Evolutionary conservation across 108 stramenopile species (phyloP), one percentile per base, ranked within the genome.

Genomic region (Pelagomonas calceolata): DNA sequence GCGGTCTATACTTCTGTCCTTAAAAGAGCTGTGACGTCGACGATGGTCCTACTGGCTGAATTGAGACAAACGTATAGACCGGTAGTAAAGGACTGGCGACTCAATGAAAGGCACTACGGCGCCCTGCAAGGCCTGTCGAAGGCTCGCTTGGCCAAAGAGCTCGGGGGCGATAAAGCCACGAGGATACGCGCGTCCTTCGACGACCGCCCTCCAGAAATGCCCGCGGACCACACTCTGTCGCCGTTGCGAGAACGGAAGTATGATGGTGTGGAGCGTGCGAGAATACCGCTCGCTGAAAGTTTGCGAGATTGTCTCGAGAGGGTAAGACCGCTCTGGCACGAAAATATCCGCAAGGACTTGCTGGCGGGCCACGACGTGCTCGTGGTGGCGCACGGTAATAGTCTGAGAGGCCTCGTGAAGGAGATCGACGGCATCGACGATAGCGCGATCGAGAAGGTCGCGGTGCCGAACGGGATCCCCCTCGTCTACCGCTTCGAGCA

Each of bases 61-160:
- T 67, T 94, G 68, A 86, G 90, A 66, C 82, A 89, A 81, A 87
- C 92, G 10, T 89, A 94, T 81, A 75, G 91, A 30, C 96, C 96
- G 14, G 90, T 93, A 14, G 89, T 90, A 71, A 91, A 92, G 75
- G 82, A 83, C 63, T 97, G 94, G 94, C 86, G 94, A 35, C 80
- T 97, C 36, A 95, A 97, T 75, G 95, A 96, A 73, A 80, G 95
- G 32, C 88, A 87, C 81, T 97, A 97, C 75, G 96, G 96, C 30
- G 91, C 93, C 0, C 73, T 97, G 68, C 88, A 88, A 29, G 96
- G 96, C 29, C 80, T 88, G 60, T 77, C 82, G 68, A 97, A 97
- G 70, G 84, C 81, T 18, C 86, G 89, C 66, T 89, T 90, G 14
- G 96, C 94, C 0, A 80, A 89, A 66, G 68, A 74, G 67, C 79